These are phyloP conservation scores for Penicillium olsonii DNA, from an alignment of 2,329 filamentous ascomycete genomes.

Conservation along the genomic window DNA sequence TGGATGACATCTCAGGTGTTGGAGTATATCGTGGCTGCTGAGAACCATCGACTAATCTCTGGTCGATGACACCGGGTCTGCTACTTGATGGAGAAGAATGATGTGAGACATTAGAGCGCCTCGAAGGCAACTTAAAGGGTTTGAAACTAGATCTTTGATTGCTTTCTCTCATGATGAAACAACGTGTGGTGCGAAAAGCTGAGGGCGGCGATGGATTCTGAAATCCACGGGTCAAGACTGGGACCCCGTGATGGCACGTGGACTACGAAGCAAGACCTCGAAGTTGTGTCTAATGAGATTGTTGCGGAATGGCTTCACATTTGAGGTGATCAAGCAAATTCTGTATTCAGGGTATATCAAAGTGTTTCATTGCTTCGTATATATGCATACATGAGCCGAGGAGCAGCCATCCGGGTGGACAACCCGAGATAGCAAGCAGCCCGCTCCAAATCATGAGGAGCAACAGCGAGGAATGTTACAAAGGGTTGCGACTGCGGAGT, in stretches of 20 bases:
- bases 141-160: conserved; percentile 4
- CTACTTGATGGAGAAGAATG: conserved; percentile 8
- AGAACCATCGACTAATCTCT: conserved; percentile 27
- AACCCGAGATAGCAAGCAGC: conserved; percentile 4
- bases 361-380: conserved; percentile 27
- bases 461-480: conserved; percentile 1
- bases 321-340: neutral
- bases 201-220: neutral
- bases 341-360: conserved; percentile 12
- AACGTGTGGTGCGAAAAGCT: neutral
- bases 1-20: neutral
- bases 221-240: neutral
- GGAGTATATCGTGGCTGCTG: conserved; percentile 13
- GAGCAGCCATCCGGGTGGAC: conserved; percentile 6
- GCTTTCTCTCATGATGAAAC: conserved; percentile 21
- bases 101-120: conserved; percentile 8
- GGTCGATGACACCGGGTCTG: conserved; percentile 20
- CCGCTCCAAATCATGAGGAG: conserved; percentile 4
- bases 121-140: conserved; percentile 9
- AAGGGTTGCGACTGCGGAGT: neutral
- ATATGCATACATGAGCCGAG: conserved; percentile 28
- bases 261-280: neutral
- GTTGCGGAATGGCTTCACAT: too few relatives aligned
- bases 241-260: conserved; percentile 12
- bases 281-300: too few relatives aligned